These are phyloP conservation scores for Quercus alba DNA, from an alignment of 306 rosid genomes.

Conservation along the genomic window DNA sequence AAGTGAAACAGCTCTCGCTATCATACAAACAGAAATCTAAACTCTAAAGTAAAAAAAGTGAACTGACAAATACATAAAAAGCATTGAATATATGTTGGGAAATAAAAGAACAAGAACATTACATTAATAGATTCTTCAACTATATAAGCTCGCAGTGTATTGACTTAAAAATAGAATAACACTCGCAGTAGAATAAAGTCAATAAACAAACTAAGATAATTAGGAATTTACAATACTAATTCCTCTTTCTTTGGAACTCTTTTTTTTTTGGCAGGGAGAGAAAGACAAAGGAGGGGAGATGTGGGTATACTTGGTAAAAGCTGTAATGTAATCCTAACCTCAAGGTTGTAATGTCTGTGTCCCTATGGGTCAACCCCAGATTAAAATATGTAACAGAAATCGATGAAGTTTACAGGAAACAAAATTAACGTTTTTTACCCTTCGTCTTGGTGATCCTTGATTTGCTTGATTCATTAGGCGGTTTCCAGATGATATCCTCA, in stretches of 20 bases:
- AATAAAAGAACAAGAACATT: neutral
- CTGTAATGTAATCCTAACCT: neutral
- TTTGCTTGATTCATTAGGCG: conserved; percentile 58
- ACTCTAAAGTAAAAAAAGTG: neutral
- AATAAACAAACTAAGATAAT: neutral
- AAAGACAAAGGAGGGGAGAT: neutral
- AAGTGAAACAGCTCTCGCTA: neutral
- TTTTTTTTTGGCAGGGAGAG: neutral
- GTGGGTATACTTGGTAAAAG: neutral
- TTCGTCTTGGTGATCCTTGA: conserved; percentile 49
- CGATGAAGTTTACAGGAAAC: conserved; percentile 6
- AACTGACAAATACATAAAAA: neutral
- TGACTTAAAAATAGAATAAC: neutral
- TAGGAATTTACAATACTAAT: neutral
- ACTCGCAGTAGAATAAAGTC: neutral
- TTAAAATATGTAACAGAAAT: neutral
- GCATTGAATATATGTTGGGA: neutral
- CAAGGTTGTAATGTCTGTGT: neutral
- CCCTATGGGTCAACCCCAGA: conserved; percentile 9
- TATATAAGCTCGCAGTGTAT: neutral
- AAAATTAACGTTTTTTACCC: conserved; percentile 54
- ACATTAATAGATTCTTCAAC: neutral
- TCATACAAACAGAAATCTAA: neutral
- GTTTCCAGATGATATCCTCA: conserved; percentile 96
- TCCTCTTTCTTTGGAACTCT: neutral